Base-by-base conservation (phyloP, 1,284 basidiomycete genomes). In the Ustilago hordei region DNA sequence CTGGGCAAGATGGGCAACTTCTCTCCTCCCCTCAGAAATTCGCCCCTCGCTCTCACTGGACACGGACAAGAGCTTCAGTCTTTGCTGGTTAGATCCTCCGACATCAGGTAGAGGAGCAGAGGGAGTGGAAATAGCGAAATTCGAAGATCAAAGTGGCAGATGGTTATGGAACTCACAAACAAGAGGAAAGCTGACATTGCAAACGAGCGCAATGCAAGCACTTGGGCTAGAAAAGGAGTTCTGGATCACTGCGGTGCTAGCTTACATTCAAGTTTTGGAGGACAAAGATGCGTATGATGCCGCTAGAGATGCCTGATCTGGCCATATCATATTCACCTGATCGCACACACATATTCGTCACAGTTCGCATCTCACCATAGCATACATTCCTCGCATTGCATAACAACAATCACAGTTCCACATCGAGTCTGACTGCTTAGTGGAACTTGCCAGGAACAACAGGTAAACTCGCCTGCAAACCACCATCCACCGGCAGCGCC, bases 401-500 rank as follows among this genome's bases (percentile, higher is more conserved):
- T 45, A 45, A 45, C 43, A 45, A 15, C n/a, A 32, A 43, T 31
- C 38, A 45, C 15, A 6, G 8, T 39, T 39, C 13, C 28, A 23
- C 31, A 34, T 23, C 6, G 28, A 45, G 31, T 19, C 15, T 19
- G 8, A 13, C 17, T 5, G 48, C 8, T 67, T 38, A 82, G 70
- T 84, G 84, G 69, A 85, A 74, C 84, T 85, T 90, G 5, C 92
- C 91, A 0, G 91, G 91, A 2, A 91, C 88, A 32, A 92, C 91
- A 2, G 93, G 93, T 76, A 91, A 89, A 3, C 92, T 92, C 36
- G 91, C 88, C 8, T 91, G 90, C 64, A 95, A 86, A 0, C 93
- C 95, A 9, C 95, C 95, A 82, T 95, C 95, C 32, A 95, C 92
- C 0, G 92, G 91, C 43, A 95, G 89, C 74, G 92, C 92, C 81